Percentiles rank a stretch among this genome's conserved stretches.
Evolutionary conservation across 2,329 filamentous ascomycete genomes (phyloP).

Genomic region (Verticillium albo-atrum): DNA sequence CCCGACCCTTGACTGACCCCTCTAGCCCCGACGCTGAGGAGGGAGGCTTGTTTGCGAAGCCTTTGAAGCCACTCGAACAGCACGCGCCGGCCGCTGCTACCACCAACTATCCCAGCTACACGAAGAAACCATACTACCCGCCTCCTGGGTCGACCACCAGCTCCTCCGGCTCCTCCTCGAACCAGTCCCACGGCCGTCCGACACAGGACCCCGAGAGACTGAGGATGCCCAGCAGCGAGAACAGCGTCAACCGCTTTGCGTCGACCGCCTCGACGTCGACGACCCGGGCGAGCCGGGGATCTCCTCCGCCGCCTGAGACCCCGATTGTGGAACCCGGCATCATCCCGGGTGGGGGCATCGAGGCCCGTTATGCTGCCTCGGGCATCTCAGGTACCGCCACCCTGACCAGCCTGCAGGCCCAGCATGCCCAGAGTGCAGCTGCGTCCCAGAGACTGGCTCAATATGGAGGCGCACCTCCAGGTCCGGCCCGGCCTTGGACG

Average conservation of each 20-base stretch:
- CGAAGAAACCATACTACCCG: slow-evolving; percentile 57
- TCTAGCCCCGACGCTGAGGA: slow-evolving; percentile 72
- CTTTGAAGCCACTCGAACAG: slow-evolving; percentile 42
- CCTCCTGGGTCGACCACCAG: slow-evolving; percentile 40
- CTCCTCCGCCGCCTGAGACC: slow-evolving; percentile 91
- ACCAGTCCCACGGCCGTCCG: slow-evolving; percentile 6
- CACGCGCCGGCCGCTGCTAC: slow-evolving; percentile 27
- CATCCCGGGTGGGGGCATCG: slow-evolving; percentile 75
- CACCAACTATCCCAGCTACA: slow-evolving; percentile 43
- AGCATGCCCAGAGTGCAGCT: slow-evolving; percentile 67
- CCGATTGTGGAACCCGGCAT: slow-evolving; percentile 70
- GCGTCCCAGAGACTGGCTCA: slow-evolving; percentile 77
- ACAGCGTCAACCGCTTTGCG: slow-evolving; percentile 55
- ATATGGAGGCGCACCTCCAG: slow-evolving; percentile 54
- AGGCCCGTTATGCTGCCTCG: slow-evolving; percentile 84
- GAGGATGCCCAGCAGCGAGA: slow-evolving; percentile 35
- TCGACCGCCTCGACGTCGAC: slow-evolving; percentile 93
- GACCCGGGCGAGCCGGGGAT: slow-evolving; percentile 85
- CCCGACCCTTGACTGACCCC: slow-evolving; percentile 79
- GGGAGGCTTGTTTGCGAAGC: slow-evolving; percentile 74
- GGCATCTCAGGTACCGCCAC: slow-evolving; percentile 86
- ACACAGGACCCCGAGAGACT: slow-evolving; percentile 24
- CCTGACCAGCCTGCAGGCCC: slow-evolving; percentile 63
- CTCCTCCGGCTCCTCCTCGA: slow-evolving; percentile 17
- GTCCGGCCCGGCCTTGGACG: slow-evolving; percentile 74